Evolutionary conservation across 2,329 filamentous ascomycete species (phyloP).

Genomic region (Aulographum hederae): DNA sequence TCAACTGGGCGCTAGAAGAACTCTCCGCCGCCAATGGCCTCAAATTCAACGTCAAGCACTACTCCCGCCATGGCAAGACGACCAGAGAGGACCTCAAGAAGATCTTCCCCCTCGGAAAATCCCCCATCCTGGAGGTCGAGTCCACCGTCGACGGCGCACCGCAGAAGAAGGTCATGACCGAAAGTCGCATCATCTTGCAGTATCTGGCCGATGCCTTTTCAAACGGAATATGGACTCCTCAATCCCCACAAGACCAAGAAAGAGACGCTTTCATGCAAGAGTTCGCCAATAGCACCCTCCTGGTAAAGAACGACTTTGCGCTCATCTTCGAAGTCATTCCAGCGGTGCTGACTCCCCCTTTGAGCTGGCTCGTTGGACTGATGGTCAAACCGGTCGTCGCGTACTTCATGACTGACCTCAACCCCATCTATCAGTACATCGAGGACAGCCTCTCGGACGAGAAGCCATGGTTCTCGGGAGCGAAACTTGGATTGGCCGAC

Average conservation of each 20-base stretch:
- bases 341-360: conserved; percentile 7
- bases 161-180: conserved; percentile 8
- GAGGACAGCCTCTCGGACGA: conserved; percentile 10
- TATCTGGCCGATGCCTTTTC: conserved; percentile 11
- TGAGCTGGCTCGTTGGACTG: conserved; percentile 8
- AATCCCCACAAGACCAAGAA: conserved; percentile 7
- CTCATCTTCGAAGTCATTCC: conserved; percentile 10
- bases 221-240: conserved; percentile 7
- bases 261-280: conserved; percentile 11
- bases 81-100: conserved; percentile 6
- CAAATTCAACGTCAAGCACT: conserved; percentile 10
- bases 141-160: conserved; percentile 4
- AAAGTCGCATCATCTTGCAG: conserved; percentile 12
- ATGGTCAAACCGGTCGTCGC: conserved; percentile 9
- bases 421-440: conserved; percentile 9
- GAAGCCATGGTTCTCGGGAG: conserved; percentile 14
- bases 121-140: conserved; percentile 10
- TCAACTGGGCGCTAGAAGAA: conserved; percentile 13
- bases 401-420: conserved; percentile 8
- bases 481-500: conserved; percentile 14
- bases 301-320: conserved; percentile 5
- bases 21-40: conserved; percentile 6
- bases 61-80: conserved; percentile 7
- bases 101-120: conserved; percentile 11
- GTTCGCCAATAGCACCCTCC: conserved; percentile 9